Evolutionary conservation across 805 yeast genomes (phyloP).

Genomic region (Lachancea fermentati): DNA sequence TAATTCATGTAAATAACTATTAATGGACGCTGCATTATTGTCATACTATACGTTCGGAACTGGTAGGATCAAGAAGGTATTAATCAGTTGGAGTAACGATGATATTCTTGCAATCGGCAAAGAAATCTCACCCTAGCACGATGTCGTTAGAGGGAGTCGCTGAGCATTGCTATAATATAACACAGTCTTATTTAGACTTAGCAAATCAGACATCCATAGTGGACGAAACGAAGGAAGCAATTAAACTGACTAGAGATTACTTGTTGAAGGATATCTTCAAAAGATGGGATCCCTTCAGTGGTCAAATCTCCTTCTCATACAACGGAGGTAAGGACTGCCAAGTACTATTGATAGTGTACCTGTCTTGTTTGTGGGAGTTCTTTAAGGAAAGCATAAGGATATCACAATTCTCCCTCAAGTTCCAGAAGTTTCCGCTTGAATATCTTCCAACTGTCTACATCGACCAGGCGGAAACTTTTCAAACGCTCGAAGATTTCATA

Average conservation of each 20-base stretch:
- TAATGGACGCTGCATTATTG: too few relatives aligned
- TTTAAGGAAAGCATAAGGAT: slow-evolving; percentile 13
- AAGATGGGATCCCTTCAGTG: slow-evolving; percentile 29
- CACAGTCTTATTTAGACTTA: slow-evolving; percentile 21
- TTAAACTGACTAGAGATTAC: slow-evolving; percentile 18
- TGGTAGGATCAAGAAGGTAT: too few relatives aligned
- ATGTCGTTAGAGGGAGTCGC: slow-evolving; percentile 17
- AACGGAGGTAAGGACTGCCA: slow-evolving; percentile 98
- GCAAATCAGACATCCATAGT: slow-evolving; percentile 14
- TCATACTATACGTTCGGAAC: too few relatives aligned
- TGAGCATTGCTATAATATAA: slow-evolving; percentile 24
- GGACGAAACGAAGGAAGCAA: slow-evolving; percentile 27
- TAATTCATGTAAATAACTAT: too few relatives aligned
- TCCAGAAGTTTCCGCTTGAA: slow-evolving; percentile 21
- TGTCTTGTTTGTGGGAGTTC: slow-evolving; percentile 46
- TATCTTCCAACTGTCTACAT: slow-evolving; percentile 57
- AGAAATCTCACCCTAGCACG: too few relatives aligned
- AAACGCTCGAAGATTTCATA: slow-evolving; percentile 65
- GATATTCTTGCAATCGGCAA: too few relatives aligned
- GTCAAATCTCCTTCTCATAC: slow-evolving; percentile 71
- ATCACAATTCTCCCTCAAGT: slow-evolving; percentile 24
- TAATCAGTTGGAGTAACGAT: too few relatives aligned
- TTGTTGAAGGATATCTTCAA: slow-evolving; percentile 25
- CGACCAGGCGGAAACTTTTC: slow-evolving; percentile 67
- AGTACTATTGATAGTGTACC: slow-evolving; percentile 71